These are phyloP conservation scores for Vitis hybrid DNA, from an alignment of 177 flowering plant species.

Conservation along the genomic window DNA sequence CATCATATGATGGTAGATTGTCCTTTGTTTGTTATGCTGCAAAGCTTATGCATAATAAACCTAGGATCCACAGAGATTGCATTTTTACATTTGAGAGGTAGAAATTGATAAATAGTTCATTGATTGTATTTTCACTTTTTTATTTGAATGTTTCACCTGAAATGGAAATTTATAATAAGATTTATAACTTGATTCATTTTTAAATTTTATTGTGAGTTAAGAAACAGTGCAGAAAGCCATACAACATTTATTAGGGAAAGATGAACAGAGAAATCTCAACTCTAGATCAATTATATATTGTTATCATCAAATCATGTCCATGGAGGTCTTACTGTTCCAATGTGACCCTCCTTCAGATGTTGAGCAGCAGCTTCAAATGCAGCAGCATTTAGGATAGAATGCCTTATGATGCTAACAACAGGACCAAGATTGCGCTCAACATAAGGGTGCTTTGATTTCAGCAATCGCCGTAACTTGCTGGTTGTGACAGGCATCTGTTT, in stretches of 20 bases:
- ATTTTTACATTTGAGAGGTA: too few species aligned
- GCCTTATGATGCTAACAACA: conserved; percentile 64
- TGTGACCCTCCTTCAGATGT: conserved; percentile 48
- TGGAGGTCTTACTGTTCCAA: conserved; percentile 41
- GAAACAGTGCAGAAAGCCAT: background rate
- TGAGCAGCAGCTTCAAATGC: conserved; percentile 68
- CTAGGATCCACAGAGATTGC: too few species aligned
- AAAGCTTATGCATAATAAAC: too few species aligned
- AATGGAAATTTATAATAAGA: too few species aligned
- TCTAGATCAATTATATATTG: background rate
- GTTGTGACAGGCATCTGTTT: conserved; percentile 71
- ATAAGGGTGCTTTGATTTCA: conserved; percentile 75
- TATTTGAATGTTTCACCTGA: too few species aligned
- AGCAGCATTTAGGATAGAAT: conserved; percentile 69
- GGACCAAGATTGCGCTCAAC: conserved; percentile 74
- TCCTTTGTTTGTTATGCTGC: too few species aligned
- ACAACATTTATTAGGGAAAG: background rate
- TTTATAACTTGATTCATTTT: too few species aligned
- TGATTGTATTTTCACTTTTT: too few species aligned
- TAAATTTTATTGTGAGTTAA: too few species aligned
- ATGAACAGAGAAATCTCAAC: background rate
- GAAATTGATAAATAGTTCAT: too few species aligned
- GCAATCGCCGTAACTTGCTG: conserved; percentile 51
- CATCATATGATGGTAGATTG: too few species aligned
- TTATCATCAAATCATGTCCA: background rate